These are phyloP conservation scores for Entonaema liquescens DNA, from an alignment of 495 filamentous ascomycete species.

Conservation along the genomic window DNA sequence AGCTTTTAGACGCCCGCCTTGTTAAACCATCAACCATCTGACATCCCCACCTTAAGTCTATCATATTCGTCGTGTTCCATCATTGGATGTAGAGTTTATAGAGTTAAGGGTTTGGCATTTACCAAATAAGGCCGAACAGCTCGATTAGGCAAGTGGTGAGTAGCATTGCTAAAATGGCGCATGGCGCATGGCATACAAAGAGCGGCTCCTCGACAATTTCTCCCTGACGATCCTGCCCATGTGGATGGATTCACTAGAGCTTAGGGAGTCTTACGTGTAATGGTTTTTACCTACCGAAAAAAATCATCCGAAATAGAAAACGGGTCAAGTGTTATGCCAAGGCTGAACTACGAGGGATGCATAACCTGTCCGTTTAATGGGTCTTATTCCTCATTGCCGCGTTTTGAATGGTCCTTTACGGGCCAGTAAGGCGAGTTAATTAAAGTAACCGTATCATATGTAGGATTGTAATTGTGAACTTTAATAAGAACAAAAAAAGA, in stretches of 20 bases:
- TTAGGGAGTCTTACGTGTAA: constrained; percentile 10
- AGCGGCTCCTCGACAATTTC: constrained; percentile 23
- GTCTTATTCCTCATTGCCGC: background rate
- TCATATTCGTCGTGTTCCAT: background rate
- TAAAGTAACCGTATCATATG: constrained; percentile 2
- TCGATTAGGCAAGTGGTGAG: constrained; percentile 26
- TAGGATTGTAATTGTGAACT: background rate
- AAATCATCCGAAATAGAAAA: constrained; percentile 39
- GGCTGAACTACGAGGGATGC: constrained; percentile 9
- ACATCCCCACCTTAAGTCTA: constrained; percentile 5
- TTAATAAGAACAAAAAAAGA: background rate
- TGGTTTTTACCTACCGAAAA: constrained; percentile 21
- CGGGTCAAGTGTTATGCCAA: constrained; percentile 39
- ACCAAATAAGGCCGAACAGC: constrained; percentile 4
- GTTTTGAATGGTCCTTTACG: background rate
- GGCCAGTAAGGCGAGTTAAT: background rate
- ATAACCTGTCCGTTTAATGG: background rate
- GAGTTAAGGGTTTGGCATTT: constrained; percentile 7
- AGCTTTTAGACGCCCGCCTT: constrained; percentile 26
- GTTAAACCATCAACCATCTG: constrained; percentile 16
- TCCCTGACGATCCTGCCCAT: constrained; percentile 38
- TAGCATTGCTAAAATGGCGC: constrained; percentile 21
- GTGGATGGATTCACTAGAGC: constrained; percentile 13
- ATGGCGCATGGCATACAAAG: background rate
- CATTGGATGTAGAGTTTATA: constrained; percentile 10